Conservation (phyloP, 2,329 filamentous ascomycete species). For the Nothophoma quercina region DNA sequence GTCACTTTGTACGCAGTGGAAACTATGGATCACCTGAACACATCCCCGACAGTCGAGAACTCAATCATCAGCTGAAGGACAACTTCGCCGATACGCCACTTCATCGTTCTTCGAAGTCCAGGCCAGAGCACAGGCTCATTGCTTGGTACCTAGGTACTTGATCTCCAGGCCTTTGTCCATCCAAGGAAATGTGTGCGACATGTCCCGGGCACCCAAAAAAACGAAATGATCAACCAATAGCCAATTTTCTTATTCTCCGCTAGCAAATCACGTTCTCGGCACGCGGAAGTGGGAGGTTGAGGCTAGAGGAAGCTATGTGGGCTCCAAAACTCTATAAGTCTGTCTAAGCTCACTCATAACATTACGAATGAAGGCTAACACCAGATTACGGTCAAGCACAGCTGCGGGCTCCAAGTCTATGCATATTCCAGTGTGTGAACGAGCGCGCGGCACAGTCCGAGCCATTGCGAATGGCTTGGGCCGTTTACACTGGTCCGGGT, state of each 20-base stretch:
- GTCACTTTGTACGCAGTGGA: not conserved
- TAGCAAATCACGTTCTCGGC: not conserved
- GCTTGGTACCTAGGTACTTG: not conserved
- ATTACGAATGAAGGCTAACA: not conserved
- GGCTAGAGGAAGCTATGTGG: slow-evolving; percentile 10
- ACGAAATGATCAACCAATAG: not conserved
- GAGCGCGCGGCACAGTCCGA: not conserved
- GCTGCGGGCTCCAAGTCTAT: not conserved
- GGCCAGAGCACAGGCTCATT: not conserved
- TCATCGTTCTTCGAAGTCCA: not conserved
- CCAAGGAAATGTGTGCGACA: slow-evolving; percentile 1
- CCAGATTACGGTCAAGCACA: not conserved
- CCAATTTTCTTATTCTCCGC: not conserved
- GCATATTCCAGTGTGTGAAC: not conserved
- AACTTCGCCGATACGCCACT: not conserved
- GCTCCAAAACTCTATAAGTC: slow-evolving; percentile 8
- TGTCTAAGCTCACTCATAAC: not conserved
- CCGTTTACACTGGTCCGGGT: not conserved
- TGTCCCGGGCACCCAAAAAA: not conserved
- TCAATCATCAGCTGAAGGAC: not conserved
- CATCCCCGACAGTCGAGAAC: not conserved
- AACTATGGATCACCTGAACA: not conserved
- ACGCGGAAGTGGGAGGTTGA: slow-evolving; percentile 16
- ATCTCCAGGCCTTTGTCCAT: not conserved
- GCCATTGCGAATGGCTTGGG: not conserved